Evolutionary conservation across 2,329 filamentous ascomycete species (phyloP).

Genomic region (Diaporthe australafricana): DNA sequence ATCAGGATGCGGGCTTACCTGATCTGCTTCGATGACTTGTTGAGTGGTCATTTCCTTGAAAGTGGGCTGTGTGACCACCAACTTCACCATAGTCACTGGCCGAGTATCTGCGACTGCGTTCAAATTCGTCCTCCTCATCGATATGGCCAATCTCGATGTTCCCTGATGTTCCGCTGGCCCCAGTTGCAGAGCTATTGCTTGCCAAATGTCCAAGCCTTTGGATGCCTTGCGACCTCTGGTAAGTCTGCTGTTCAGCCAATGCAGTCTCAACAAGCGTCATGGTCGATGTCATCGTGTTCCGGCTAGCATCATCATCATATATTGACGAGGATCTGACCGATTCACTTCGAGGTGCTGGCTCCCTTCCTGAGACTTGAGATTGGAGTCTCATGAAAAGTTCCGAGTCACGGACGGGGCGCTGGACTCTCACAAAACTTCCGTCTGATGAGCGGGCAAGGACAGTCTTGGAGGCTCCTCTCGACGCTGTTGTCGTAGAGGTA

Average conservation of each 20-base stretch:
- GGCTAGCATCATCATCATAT: neutral
- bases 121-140: conserved; percentile 9
- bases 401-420: conserved; percentile 20
- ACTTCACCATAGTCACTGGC: conserved; percentile 18
- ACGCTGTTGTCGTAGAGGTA: neutral
- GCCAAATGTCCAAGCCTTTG: neutral
- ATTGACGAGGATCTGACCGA: neutral
- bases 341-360: neutral
- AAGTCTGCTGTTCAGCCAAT: conserved; percentile 26
- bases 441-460: conserved; percentile 24
- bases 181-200: neutral
- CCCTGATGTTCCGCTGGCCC: conserved; percentile 15
- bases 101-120: neutral
- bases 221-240: neutral
- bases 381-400: neutral
- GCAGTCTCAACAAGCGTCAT: conserved; percentile 25
- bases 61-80: neutral
- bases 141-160: conserved; percentile 25
- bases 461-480: conserved; percentile 13
- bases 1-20: neutral
- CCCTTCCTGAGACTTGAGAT: neutral
- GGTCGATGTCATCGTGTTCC: conserved; percentile 23
- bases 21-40: conserved; percentile 1
- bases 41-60: neutral
- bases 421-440: conserved; percentile 14